Base-by-base conservation (phyloP, 495 filamentous ascomycete genomes). In the Delitschia confertaspora region DNA sequence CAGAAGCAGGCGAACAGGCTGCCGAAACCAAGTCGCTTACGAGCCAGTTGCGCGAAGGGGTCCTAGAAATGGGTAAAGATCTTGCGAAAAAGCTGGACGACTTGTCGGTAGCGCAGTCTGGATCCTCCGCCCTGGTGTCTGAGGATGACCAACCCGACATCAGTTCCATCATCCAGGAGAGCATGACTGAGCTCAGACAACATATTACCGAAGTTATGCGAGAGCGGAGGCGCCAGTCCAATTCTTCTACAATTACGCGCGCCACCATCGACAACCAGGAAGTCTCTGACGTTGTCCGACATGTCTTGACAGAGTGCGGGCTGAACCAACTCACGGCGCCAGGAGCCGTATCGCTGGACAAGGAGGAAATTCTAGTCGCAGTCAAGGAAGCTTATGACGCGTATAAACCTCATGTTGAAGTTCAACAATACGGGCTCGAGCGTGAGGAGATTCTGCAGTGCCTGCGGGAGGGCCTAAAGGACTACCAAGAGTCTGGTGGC, bases 31-130 rank as follows among this genome's bases (percentile, higher is more conserved):
- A 95, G 63, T 79, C 82, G 2, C 66, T 93, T 11, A 82, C 95
- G 9, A 79, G 85, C 29, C 88, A 95, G 51, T 69, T 98, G 26
- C 80, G 88, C 13, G 85, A 88, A 9, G 88, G 96, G 56, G 88
- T 96, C 6, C 74, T 95, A 1, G 87, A 85, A 3, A 94, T 95
- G 89, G 86, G 87, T 4, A 70, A 87, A 42, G 80, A 94, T 51
- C 72, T 95, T 20, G 86, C 80, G 21, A 76, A 83, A n/a, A 79
- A 83, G 56, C 69, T 95, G 2, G 85, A 94, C 40, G 73, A 84
- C 31, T 68, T 72, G 1, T 73, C 77, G 21, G 57, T 60, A 23
- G 60, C 62, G 21, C 62, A 62, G 19, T 59, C 61, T 8, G 67
- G 69, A 14, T 62, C 67, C 9, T 59, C 60, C 19, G 60, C 67